Base-by-base conservation (phyloP, 2,329 filamentous ascomycete species). In the Neobulgaria alba region DNA sequence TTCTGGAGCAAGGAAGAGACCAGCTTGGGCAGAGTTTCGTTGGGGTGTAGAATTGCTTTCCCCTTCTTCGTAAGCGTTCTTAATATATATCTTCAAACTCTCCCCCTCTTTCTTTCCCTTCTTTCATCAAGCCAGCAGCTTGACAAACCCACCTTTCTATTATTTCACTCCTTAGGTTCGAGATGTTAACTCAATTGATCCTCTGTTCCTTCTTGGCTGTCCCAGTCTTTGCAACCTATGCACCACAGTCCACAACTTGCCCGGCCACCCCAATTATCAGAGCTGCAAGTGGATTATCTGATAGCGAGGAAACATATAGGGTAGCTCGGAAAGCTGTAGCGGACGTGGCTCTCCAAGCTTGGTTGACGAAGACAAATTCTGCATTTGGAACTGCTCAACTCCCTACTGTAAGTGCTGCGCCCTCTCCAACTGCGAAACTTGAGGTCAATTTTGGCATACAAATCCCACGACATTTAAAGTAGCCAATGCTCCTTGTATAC, bases 241-340 rank as follows among this genome's bases (percentile, higher is more conserved):
- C 57, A 19, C 66, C 67, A 12, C 43, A 57, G 4, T 33, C 51
- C 4, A 57, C 52, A 18, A 38, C 52, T n/a, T 69, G 67, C 44
- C 65, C 66, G n/a, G 54, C 50, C 31, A 56, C 45, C 14, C 45
- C 57, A 20, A 55, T 68, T 5, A 57, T 68, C 10, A 57, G 66
- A 35, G 38, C 52, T 42, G 64, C 64, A 10, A 51, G 43, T 14
- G 58, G 59, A 12, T 44, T 69, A 14, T 62, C 56, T 10, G 39
- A 60, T 4, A 50, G 58, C 4, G 67, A 69, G 45, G 51, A 60
- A 10, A 45, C 43, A n/a, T 69, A 66, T 40, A 51, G 66, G 42
- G 47, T 57, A 3, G 49, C 56, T 4, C 60, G 67, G 21, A 64
- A 65, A 39, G 46, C 54, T 4, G 56, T 60, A 8, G 66, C 67